These are phyloP conservation scores for Xylaria sp. DNA, from an alignment of 2,329 filamentous ascomycete species.

Conservation along the genomic window DNA sequence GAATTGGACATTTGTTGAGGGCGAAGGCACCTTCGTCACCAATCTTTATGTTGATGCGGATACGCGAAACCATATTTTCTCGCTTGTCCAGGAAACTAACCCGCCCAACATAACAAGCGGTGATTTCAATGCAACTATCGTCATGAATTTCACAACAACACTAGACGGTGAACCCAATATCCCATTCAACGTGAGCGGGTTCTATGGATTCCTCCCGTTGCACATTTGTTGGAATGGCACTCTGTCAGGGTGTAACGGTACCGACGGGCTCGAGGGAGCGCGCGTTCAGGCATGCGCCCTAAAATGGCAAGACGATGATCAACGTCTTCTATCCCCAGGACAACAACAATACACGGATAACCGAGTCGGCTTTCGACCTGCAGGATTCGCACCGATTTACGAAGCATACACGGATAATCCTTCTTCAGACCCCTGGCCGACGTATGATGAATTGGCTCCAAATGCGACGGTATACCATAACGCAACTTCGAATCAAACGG, in stretches of 20 bases:
- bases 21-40: neutral
- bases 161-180: conserved; percentile 13
- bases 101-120: conserved; percentile 18
- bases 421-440: conserved; percentile 23
- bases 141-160: conserved; percentile 24
- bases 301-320: conserved; percentile 16
- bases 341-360: conserved; percentile 18
- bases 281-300: conserved; percentile 20
- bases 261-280: conserved; percentile 14
- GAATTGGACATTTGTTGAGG: conserved; percentile 3
- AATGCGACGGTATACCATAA: conserved; percentile 23
- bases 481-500: neutral
- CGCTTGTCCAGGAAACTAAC: conserved; percentile 23
- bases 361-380: neutral
- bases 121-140: conserved; percentile 20
- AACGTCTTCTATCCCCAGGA: conserved; percentile 15
- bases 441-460: conserved; percentile 18
- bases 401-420: neutral
- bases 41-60: neutral
- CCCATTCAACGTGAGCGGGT: neutral
- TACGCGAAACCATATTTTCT: conserved; percentile 5
- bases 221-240: conserved; percentile 23
- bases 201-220: neutral
- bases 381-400: neutral
- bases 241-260: conserved; percentile 15